Conservation (phyloP, 1,284 basidiomycete species). For the Volvariella volvacea region DNA sequence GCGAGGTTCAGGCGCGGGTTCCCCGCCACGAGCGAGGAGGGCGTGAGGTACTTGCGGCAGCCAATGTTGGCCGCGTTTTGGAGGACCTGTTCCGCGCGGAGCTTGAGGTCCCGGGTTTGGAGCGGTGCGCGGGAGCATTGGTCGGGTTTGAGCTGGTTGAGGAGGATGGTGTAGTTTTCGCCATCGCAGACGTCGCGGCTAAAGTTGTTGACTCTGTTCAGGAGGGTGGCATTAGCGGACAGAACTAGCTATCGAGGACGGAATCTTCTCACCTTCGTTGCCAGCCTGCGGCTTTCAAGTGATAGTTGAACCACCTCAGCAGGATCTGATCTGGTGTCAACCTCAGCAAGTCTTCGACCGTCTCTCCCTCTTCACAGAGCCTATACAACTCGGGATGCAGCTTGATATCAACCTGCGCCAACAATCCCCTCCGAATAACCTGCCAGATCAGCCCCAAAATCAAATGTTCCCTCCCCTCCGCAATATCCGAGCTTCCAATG, state of each 20-base stretch:
- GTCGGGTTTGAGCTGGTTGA: constrained; percentile 93
- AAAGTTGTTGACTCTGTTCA: constrained; percentile 88
- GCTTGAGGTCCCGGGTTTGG: constrained; percentile 76
- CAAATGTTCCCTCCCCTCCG: constrained; percentile 93
- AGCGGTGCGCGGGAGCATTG: constrained; percentile 91
- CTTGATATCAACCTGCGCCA: constrained; percentile 97
- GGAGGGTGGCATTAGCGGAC: background rate
- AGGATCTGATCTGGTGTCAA: constrained; percentile 97
- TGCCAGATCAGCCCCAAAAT: constrained; percentile 99
- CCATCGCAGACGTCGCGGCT: constrained; percentile 92
- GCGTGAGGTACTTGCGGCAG: constrained; percentile 93
- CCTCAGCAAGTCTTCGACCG: constrained; percentile 89
- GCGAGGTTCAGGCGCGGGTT: constrained; percentile 99
- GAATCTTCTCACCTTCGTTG: constrained; percentile 55
- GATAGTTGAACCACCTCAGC: constrained; percentile 97
- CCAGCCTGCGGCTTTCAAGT: constrained; percentile 94
- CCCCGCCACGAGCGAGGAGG: constrained; percentile 85
- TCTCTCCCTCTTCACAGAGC: constrained; percentile 94
- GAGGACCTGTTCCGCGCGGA: constrained; percentile 88
- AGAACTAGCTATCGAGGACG: background rate
- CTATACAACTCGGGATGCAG: constrained; percentile 96
- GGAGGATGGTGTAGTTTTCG: constrained; percentile 94
- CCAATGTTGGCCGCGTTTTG: constrained; percentile 92
- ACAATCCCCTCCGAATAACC: constrained; percentile 89
- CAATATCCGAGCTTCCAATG: constrained; percentile 90